Evolutionary conservation across 176 grass and related monocot genomes (phyloP).

Genomic region (Zoysia japonica): DNA sequence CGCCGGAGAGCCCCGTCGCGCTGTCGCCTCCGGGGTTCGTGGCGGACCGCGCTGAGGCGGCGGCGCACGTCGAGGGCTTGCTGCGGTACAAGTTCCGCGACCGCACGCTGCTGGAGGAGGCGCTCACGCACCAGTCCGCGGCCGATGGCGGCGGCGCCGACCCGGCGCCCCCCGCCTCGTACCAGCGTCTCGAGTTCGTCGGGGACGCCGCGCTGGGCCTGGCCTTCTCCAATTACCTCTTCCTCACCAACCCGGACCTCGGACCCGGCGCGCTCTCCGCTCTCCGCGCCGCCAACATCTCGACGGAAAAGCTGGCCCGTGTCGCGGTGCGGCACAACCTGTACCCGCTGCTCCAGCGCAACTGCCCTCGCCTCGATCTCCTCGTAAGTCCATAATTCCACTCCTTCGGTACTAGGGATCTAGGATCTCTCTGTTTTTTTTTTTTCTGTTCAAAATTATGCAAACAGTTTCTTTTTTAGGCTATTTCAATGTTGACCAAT

Average conservation of each 20-base stretch:
- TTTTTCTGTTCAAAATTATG: background rate
- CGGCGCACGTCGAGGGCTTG: conserved; percentile 45
- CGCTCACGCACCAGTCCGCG: conserved; percentile 76
- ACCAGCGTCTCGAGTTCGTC: conserved; percentile 85
- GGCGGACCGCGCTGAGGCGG: conserved; percentile 26
- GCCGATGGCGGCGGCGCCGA: background rate
- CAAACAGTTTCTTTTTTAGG: background rate
- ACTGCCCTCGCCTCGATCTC: conserved; percentile 58
- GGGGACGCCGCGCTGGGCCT: conserved; percentile 67
- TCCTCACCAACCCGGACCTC: conserved; percentile 48
- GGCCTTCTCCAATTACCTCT: conserved; percentile 60
- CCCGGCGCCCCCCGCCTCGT: conserved; percentile 10
- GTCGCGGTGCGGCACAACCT: conserved; percentile 62
- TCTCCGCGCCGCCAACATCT: conserved; percentile 71
- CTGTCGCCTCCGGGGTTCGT: conserved; percentile 32
- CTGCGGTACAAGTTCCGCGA: conserved; percentile 63
- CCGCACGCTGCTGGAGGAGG: conserved; percentile 57
- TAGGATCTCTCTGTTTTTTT: background rate
- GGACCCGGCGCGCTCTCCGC: conserved; percentile 55
- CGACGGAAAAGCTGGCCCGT: conserved; percentile 76
- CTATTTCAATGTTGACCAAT: background rate
- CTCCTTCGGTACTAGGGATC: background rate
- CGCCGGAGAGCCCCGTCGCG: background rate
- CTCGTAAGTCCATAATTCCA: conserved; percentile 27
- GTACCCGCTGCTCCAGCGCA: conserved; percentile 60